phyloP scores from a whole-genome alignment of 306 rosid genomes.

The Acacia crassicarpa region DNA sequence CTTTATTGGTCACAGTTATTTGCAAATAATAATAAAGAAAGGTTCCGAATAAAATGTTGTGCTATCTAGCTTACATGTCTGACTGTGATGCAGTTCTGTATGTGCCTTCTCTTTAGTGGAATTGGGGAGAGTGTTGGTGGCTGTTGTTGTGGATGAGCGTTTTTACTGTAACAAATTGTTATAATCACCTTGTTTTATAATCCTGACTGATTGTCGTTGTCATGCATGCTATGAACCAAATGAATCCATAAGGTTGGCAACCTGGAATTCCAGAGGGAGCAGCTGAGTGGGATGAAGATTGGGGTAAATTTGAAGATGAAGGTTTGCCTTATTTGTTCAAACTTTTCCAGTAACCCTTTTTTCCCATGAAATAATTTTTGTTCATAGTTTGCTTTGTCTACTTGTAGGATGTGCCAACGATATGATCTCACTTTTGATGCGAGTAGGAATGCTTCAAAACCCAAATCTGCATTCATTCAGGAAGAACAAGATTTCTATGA shows the following conservation, averaged over 20 bases:
- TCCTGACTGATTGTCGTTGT: conserved; percentile 27
- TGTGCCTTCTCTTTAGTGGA: too few relatives aligned
- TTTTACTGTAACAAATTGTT: conserved; percentile 8
- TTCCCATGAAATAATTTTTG: conserved; percentile 7
- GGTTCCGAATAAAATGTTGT: too few relatives aligned
- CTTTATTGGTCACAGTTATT: not conserved
- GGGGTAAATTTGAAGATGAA: conserved; percentile 99
- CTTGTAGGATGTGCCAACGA: conserved; percentile 71
- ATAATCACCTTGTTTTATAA: conserved; percentile 23
- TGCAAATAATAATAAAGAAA: too few relatives aligned
- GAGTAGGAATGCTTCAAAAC: conserved; percentile 47
- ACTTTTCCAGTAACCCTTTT: conserved; percentile 3
- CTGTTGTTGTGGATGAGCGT: too few relatives aligned
- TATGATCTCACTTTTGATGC: conserved; percentile 56
- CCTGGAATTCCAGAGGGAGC: conserved; percentile 82
- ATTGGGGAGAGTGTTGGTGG: too few relatives aligned
- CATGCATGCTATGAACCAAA: conserved; percentile 29
- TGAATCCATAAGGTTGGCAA: conserved; percentile 80
- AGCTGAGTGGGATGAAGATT: conserved; percentile 95
- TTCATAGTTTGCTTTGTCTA: conserved; percentile 26
- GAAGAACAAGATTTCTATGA: conserved; percentile 53
- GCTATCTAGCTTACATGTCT: too few relatives aligned
- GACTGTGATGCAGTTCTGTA: too few relatives aligned
- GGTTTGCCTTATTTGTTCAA: conserved; percentile 46
- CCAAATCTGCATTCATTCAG: conserved; percentile 43